These are phyloP conservation scores for Peribolospora kevripleyi DNA, from an alignment of 768 basidiomycete species.

Conservation along the genomic window DNA sequence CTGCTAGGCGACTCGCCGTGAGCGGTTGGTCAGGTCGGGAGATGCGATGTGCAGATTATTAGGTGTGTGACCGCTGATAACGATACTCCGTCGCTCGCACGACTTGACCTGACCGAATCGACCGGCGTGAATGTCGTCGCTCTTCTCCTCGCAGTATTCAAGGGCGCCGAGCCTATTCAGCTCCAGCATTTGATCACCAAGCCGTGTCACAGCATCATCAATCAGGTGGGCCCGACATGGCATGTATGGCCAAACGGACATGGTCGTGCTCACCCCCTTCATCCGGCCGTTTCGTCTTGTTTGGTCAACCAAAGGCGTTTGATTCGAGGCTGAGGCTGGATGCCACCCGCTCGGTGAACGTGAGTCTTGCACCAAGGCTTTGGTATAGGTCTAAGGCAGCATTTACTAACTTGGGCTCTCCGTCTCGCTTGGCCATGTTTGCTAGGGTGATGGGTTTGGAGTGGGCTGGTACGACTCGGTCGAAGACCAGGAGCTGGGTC, in stretches of 20 bases:
- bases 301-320: no score
- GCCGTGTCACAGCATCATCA: constrained; percentile 87
- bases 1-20: no score
- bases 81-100: no score
- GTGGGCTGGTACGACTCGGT: constrained; percentile 94
- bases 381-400: no score
- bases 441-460: constrained; percentile 57
- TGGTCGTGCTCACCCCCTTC: no score
- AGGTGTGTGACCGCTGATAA: no score
- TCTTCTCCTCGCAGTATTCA: constrained; percentile 24
- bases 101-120: neutral
- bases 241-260: neutral
- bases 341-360: constrained; percentile 61
- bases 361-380: constrained; percentile 13
- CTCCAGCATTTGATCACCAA: constrained; percentile 72
- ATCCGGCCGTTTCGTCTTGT: no score
- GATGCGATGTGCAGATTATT: no score
- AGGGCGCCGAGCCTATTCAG: constrained; percentile 77
- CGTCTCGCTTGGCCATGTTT: neutral
- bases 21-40: no score
- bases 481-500: constrained; percentile 17
- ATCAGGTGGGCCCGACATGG: constrained; percentile 31
- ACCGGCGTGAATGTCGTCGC: neutral
- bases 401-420: neutral
- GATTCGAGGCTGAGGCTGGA: constrained; percentile 25